Evolutionary conservation across 768 basidiomycete species (phyloP).

Genomic region (Crepidotus variabilis): DNA sequence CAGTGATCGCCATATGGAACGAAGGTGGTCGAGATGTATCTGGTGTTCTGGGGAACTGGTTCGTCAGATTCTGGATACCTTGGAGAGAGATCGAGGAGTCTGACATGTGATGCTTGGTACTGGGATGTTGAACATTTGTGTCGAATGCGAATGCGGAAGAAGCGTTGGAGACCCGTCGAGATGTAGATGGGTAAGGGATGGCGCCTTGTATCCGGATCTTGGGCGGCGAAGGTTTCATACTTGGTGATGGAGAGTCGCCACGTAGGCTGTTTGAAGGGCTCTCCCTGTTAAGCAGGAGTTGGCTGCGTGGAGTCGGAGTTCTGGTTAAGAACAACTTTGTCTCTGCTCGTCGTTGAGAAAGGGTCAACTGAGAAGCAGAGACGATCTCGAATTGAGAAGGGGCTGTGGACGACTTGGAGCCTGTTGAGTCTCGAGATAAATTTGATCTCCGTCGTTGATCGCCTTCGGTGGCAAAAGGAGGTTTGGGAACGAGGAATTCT

Average conservation of each 20-base stretch:
- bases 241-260: background rate
- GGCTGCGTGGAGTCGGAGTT: background rate
- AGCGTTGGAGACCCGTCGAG: background rate
- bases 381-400: conserved; percentile 21
- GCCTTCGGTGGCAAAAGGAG: background rate
- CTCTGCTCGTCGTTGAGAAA: conserved; percentile 20
- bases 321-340: conserved; percentile 4
- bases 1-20: background rate
- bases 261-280: background rate
- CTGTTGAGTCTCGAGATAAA: conserved; percentile 9
- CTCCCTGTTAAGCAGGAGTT: background rate
- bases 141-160: background rate
- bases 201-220: background rate
- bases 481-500: background rate
- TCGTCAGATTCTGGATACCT: conserved; percentile 45
- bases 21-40: background rate
- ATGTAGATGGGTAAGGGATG: background rate
- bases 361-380: conserved; percentile 18
- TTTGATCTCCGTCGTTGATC: background rate
- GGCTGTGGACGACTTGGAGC: conserved; percentile 8
- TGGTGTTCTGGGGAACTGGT: conserved; percentile 52
- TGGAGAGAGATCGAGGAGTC: conserved; percentile 16
- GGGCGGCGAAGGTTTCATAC: background rate
- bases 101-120: background rate
- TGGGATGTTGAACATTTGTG: background rate